Conservation (phyloP, 495 filamentous ascomycete genomes). For the Hypoxylon rickii region DNA sequence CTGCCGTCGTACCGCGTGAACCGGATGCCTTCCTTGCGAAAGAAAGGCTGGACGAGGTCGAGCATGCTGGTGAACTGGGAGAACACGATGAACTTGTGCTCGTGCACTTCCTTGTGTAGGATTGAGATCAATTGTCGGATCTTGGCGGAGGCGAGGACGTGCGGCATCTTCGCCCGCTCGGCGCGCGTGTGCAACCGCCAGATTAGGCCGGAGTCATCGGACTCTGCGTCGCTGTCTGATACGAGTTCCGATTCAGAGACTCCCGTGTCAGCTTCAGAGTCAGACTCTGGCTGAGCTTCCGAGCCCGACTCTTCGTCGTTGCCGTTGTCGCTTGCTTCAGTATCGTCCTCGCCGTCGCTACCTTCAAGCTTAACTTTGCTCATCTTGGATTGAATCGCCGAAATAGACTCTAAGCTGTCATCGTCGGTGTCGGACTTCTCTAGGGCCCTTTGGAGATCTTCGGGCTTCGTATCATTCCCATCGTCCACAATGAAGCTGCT, state of each 20-base stretch:
- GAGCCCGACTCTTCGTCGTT: slow-evolving; percentile 38
- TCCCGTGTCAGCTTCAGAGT: slow-evolving; percentile 35
- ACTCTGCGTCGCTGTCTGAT: slow-evolving; percentile 38
- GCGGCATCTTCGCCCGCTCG: slow-evolving; percentile 38
- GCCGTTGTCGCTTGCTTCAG: slow-evolving; percentile 16
- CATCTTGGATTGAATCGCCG: slow-evolving; percentile 42
- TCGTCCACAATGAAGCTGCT: slow-evolving; percentile 54
- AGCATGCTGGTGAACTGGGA: slow-evolving; percentile 84
- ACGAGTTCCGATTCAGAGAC: slow-evolving; percentile 42
- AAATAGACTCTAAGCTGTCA: slow-evolving; percentile 48
- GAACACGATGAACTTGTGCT: slow-evolving; percentile 96
- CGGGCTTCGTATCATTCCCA: slow-evolving; percentile 36
- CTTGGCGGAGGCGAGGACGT: slow-evolving; percentile 78
- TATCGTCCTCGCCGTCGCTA: slow-evolving; percentile 23
- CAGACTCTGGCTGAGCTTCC: slow-evolving; percentile 45
- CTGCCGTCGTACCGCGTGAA: slow-evolving; percentile 92
- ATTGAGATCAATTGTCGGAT: slow-evolving; percentile 82
- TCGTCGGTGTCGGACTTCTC: slow-evolving; percentile 43
- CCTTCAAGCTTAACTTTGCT: slow-evolving; percentile 28
- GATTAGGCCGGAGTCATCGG: slow-evolving; percentile 53
- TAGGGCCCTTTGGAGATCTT: slow-evolving; percentile 29
- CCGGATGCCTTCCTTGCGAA: slow-evolving; percentile 69
- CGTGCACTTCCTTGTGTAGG: slow-evolving; percentile 72
- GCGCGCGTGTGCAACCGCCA: slow-evolving; percentile 13
- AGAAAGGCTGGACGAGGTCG: slow-evolving; percentile 92